Evolutionary conservation across 352 stramenopile genomes (phyloP).

Genomic region (Phytophthora sojae): DNA sequence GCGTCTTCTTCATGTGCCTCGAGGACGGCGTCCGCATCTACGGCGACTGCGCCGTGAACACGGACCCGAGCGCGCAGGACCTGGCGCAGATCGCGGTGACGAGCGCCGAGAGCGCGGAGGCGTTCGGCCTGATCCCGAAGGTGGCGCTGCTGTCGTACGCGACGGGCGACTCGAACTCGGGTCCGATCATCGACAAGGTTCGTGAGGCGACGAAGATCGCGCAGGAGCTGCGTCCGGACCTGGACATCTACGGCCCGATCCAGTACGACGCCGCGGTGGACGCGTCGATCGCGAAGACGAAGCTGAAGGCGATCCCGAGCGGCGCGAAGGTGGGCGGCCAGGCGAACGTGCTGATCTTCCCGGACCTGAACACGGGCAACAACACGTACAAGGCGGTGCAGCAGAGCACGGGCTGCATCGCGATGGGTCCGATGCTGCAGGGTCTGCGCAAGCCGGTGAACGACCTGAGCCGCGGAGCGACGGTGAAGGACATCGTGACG

Average conservation of each 20-base stretch:
- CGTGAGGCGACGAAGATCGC: constrained; percentile 78
- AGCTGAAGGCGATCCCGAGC: constrained; percentile 73
- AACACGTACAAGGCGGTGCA: constrained; percentile 93
- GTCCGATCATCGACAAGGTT: constrained; percentile 89
- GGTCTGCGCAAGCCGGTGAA: constrained; percentile 91
- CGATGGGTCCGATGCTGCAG: constrained; percentile 90
- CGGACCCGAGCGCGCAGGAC: constrained; percentile 73
- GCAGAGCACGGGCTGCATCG: constrained; percentile 77
- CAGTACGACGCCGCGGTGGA: constrained; percentile 89
- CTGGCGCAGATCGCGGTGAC: constrained; percentile 84
- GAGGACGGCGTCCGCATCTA: constrained; percentile 84
- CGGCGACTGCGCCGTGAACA: constrained; percentile 89
- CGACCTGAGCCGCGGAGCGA: constrained; percentile 87
- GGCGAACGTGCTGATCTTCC: constrained; percentile 89
- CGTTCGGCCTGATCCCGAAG: constrained; percentile 83
- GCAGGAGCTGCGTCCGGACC: constrained; percentile 66
- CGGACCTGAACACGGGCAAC: constrained; percentile 90
- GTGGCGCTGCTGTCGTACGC: constrained; percentile 88
- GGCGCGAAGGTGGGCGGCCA: constrained; percentile 75
- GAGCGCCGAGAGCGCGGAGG: constrained; percentile 75
- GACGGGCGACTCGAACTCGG: constrained; percentile 81
- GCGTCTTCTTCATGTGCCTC: constrained; percentile 91
- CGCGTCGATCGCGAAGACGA: constrained; percentile 80
- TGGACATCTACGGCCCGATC: constrained; percentile 89
- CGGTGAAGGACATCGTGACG: constrained; percentile 92